Conservation (phyloP, 148 eudicot genomes). For the Camellia lanceoleosa region DNA sequence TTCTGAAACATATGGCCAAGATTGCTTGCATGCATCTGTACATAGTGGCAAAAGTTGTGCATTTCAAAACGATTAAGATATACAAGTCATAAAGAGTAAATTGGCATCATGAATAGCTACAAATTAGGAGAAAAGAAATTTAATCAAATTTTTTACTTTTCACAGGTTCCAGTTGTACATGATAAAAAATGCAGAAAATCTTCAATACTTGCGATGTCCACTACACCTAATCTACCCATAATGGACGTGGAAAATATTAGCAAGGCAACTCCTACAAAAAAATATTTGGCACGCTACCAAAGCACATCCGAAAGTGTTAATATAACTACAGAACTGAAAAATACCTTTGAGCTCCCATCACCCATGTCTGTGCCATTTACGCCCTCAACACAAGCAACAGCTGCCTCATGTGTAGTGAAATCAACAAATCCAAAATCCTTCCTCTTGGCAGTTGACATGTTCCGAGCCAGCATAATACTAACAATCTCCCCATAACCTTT, state of each 20-base stretch:
- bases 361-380: conserved; percentile 53
- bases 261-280: no score
- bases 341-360: conserved; percentile 73
- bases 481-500: conserved; percentile 72
- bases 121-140: not conserved
- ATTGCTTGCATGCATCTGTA: not conserved
- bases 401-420: conserved; percentile 73
- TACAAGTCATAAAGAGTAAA: not conserved
- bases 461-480: conserved; percentile 63
- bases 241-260: not conserved
- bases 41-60: not conserved
- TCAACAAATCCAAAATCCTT: conserved; percentile 94
- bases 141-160: not conserved
- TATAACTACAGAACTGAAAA: not conserved
- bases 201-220: not conserved
- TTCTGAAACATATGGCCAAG: not conserved
- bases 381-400: conserved; percentile 74
- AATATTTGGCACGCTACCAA: not conserved
- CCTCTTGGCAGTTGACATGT: conserved; percentile 80
- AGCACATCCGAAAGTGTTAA: not conserved
- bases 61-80: not conserved
- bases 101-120: conserved; percentile 1
- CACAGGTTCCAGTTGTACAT: not conserved
- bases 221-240: not conserved
- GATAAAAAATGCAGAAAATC: not conserved